A percentile compares a stretch with the other conserved stretches of the same genome.
Evolutionary conservation across 2,329 filamentous ascomycete genomes (phyloP).

Genomic region (Hyphodiscus sp.): DNA sequence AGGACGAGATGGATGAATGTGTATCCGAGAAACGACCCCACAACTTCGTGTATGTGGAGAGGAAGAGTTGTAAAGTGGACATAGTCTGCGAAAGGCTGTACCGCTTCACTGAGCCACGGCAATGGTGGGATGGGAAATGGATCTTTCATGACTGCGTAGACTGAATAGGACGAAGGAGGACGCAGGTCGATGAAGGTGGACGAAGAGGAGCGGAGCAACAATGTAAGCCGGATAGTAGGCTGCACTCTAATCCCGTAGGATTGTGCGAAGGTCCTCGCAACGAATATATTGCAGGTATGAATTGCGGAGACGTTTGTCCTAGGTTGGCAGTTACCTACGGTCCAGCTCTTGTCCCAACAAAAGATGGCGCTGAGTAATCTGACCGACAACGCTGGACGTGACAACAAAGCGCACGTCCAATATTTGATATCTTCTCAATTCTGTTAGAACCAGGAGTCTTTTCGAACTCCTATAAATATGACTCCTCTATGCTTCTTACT

Average conservation of each 20-base stretch:
- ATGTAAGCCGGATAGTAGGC: not conserved
- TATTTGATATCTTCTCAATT: not conserved
- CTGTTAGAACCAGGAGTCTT: not conserved
- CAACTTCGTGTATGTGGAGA: conserved; percentile 70
- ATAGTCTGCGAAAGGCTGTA: conserved; percentile 58
- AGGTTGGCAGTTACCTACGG: not conserved
- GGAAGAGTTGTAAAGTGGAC: conserved; percentile 60
- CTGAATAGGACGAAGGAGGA: not conserved
- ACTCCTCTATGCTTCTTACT: not conserved
- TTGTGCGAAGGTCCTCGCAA: not conserved
- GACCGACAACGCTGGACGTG: not conserved
- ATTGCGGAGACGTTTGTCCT: not conserved
- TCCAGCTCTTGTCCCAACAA: not conserved
- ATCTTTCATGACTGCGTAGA: conserved; percentile 55
- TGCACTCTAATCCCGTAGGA: not conserved
- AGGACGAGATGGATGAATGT: conserved; percentile 58
- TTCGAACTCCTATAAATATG: not conserved
- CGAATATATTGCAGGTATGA: not conserved
- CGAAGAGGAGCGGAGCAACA: not conserved
- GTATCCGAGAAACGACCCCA: conserved; percentile 62
- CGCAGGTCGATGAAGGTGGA: too few species aligned
- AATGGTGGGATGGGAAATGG: conserved; percentile 56
- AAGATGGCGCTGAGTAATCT: not conserved
- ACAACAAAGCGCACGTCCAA: not conserved
- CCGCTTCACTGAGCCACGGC: conserved; percentile 44